A percentile compares a stretch with the other conserved stretches of the same genome.
Conservation (phyloP, 169 alveolate genomes). For the Eimeria sp. region DNA sequence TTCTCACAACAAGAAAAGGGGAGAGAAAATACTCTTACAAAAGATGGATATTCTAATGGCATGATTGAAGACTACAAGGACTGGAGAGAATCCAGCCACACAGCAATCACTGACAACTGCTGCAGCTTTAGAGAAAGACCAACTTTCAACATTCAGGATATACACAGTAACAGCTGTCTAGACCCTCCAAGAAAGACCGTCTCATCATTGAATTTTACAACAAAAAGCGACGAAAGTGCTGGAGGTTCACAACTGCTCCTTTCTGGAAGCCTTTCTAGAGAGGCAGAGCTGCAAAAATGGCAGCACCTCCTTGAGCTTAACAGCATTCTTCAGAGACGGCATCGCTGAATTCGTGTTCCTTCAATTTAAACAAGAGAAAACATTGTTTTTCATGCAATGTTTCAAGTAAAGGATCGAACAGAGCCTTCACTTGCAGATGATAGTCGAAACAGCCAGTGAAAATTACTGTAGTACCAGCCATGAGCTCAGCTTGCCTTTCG, state of each 20-base stretch:
- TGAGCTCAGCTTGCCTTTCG: background rate
- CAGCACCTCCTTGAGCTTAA: slow-evolving; percentile 33
- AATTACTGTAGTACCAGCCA: background rate
- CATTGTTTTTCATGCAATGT: background rate
- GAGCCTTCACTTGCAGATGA: background rate
- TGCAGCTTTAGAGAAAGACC: background rate
- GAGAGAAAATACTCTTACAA: background rate
- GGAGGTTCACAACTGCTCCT: background rate
- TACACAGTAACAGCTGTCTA: background rate
- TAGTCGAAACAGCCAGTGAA: background rate
- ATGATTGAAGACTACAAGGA: background rate
- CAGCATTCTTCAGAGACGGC: background rate
- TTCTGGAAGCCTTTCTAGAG: background rate
- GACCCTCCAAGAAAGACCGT: background rate
- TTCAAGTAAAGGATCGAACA: background rate
- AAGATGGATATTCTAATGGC: background rate
- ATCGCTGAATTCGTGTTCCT: background rate
- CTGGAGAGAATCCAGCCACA: background rate
- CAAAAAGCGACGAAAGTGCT: background rate
- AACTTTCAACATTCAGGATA: background rate
- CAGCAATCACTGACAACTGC: background rate
- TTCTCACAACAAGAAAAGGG: background rate
- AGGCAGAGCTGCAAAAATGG: slow-evolving; percentile 38
- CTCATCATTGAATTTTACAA: background rate
- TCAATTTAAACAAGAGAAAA: background rate